Conservation (phyloP, 2,329 filamentous ascomycete species). For the Talaromyces sp. region DNA sequence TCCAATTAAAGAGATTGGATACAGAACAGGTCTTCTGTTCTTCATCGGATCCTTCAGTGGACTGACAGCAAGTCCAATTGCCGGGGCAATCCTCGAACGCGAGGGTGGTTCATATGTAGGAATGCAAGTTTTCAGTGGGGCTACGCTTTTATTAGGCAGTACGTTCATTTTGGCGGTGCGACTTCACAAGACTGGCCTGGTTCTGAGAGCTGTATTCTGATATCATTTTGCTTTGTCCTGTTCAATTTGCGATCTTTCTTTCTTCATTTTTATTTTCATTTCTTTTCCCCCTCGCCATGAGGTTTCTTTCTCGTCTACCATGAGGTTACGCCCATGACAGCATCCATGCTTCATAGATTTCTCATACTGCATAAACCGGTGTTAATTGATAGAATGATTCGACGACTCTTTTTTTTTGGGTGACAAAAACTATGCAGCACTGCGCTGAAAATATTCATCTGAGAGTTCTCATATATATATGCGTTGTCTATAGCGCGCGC, state of each 20-base stretch:
- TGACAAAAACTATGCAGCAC: neutral
- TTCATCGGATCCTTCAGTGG: conserved; percentile 19
- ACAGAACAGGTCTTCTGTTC: conserved; percentile 20
- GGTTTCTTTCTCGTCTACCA: neutral
- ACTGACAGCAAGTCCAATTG: conserved; percentile 21
- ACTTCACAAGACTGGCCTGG: conserved; percentile 2
- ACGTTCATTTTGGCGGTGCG: neutral
- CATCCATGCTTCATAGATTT: neutral
- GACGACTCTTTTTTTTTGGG: neutral
- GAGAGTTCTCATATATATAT: neutral
- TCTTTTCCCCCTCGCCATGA: too few species aligned
- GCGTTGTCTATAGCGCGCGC: neutral
- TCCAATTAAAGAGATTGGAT: conserved; percentile 21
- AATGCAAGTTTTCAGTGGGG: neutral
- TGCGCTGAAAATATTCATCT: neutral
- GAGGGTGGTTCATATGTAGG: neutral
- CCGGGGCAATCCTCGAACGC: conserved; percentile 16
- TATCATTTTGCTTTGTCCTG: neutral
- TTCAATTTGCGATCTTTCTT: neutral
- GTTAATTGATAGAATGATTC: conserved; percentile 1
- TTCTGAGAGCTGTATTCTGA: conserved; percentile 2
- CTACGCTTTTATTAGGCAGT: neutral
- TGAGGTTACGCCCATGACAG: neutral
- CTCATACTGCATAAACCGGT: neutral
- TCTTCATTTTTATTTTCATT: neutral